Conservation (phyloP, 768 basidiomycete genomes). For the Dendrothele bispora region DNA sequence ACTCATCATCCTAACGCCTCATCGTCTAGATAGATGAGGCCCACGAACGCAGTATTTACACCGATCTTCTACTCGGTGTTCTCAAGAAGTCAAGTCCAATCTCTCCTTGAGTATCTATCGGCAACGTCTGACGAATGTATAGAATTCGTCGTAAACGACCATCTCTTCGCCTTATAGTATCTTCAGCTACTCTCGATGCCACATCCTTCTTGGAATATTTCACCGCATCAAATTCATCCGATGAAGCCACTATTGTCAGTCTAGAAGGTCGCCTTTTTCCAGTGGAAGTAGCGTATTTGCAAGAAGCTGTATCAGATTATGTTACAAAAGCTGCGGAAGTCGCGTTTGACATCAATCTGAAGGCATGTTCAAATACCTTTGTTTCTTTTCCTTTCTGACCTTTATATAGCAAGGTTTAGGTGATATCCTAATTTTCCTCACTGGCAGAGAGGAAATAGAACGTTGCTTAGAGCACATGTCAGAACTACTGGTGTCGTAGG, state of each 20-base stretch:
- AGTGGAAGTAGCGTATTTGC: constrained; percentile 88
- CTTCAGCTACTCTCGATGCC: constrained; percentile 96
- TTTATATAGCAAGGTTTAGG: constrained; percentile 69
- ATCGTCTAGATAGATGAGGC: constrained; percentile 86
- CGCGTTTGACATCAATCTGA: constrained; percentile 77
- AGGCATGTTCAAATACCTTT: constrained; percentile 45
- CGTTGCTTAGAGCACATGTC: constrained; percentile 77
- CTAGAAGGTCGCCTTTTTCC: constrained; percentile 95
- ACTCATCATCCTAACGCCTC: background rate
- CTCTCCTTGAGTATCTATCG: background rate
- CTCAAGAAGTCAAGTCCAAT: constrained; percentile 76
- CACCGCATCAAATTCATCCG: constrained; percentile 54
- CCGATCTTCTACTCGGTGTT: constrained; percentile 87
- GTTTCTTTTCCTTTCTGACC: background rate
- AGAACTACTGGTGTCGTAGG: constrained; percentile 74
- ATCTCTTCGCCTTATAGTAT: constrained; percentile 86
- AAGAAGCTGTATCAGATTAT: constrained; percentile 78
- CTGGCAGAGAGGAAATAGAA: constrained; percentile 96
- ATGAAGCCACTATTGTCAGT: constrained; percentile 82
- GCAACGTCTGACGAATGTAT: too few species aligned
- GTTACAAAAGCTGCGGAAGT: constrained; percentile 79
- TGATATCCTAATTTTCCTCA: constrained; percentile 92
- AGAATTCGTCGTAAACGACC: constrained; percentile 93
- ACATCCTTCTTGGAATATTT: constrained; percentile 89
- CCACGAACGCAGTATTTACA: constrained; percentile 95